phyloP scores from a whole-genome alignment of 441 rosid species.

The Flueggea neowawraea region DNA sequence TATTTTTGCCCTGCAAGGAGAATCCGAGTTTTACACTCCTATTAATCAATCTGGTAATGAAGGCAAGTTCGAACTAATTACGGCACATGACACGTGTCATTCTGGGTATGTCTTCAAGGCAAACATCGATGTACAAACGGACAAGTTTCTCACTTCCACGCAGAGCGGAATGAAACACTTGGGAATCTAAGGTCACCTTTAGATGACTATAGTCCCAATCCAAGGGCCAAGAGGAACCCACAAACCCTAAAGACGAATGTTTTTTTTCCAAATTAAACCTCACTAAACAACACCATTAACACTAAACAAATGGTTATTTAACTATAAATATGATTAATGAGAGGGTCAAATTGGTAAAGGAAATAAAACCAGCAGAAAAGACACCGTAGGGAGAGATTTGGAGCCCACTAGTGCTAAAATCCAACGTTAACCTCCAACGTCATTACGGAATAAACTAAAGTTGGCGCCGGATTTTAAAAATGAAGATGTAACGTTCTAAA shows the following conservation, averaged over 20 bases:
- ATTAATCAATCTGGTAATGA: neutral
- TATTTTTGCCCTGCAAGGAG: too few relatives aligned
- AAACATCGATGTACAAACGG: slow-evolving; percentile 11
- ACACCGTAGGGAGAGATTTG: slow-evolving; percentile 20
- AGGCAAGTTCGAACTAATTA: neutral
- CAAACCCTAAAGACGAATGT: too few relatives aligned
- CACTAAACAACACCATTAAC: neutral
- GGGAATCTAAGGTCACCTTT: slow-evolving; percentile 14
- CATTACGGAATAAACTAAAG: slow-evolving; percentile 19
- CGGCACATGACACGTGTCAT: slow-evolving; percentile 19
- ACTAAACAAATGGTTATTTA: neutral
- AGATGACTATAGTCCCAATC: slow-evolving; percentile 20
- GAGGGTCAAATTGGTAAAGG: slow-evolving; percentile 6
- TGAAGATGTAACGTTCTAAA: slow-evolving; percentile 23
- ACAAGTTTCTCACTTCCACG: slow-evolving; percentile 19
- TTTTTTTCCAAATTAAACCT: too few relatives aligned
- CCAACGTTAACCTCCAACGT: slow-evolving; percentile 31
- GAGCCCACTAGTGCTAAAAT: slow-evolving; percentile 36
- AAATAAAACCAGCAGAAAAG: slow-evolving; percentile 28
- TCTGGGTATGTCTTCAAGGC: slow-evolving; percentile 7
- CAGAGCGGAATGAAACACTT: slow-evolving; percentile 18
- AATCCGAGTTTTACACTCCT: too few relatives aligned
- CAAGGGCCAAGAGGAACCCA: slow-evolving; percentile 11
- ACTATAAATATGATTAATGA: too few relatives aligned
- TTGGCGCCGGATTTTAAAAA: slow-evolving; percentile 39